phyloP scores from a whole-genome alignment of 179 eudicot species.

The Gypsophila paniculata region DNA sequence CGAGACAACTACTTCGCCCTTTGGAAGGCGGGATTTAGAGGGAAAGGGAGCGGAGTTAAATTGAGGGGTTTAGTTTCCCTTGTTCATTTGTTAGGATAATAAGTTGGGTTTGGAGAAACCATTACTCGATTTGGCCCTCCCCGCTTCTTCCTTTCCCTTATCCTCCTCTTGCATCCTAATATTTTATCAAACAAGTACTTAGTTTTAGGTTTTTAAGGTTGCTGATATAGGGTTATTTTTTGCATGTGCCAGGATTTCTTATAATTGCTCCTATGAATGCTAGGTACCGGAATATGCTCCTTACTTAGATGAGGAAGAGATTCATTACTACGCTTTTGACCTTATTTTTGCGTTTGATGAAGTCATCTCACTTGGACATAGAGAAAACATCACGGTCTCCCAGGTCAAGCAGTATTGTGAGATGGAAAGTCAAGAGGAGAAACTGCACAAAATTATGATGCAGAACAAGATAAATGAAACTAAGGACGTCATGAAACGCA shows the following conservation, averaged over 20 bases:
- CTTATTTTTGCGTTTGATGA: conserved; percentile 71
- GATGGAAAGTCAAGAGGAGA: conserved; percentile 98
- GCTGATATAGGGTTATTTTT: no score
- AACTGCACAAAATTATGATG: conserved; percentile 71
- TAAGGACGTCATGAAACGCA: conserved; percentile 86
- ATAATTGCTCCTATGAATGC: conserved; percentile 30
- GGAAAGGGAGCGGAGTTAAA: neutral
- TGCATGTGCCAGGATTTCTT: neutral
- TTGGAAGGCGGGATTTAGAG: neutral
- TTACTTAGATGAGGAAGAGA: conserved; percentile 60
- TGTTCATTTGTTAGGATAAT: no score
- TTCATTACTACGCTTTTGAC: conserved; percentile 52
- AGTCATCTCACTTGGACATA: conserved; percentile 76
- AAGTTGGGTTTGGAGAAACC: no score
- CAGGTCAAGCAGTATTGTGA: conserved; percentile 90
- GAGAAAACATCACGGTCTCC: conserved; percentile 72
- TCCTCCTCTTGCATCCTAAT: no score
- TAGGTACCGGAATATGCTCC: conserved; percentile 65
- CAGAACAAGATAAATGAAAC: conserved; percentile 85
- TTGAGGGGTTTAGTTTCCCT: no score
- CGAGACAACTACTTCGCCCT: neutral
- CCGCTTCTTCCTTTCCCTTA: no score
- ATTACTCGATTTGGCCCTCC: no score
- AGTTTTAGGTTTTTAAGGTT: no score
- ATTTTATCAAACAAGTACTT: no score